Conservation (phyloP, 441 rosid genomes). For the Aleurites moluccanus region DNA sequence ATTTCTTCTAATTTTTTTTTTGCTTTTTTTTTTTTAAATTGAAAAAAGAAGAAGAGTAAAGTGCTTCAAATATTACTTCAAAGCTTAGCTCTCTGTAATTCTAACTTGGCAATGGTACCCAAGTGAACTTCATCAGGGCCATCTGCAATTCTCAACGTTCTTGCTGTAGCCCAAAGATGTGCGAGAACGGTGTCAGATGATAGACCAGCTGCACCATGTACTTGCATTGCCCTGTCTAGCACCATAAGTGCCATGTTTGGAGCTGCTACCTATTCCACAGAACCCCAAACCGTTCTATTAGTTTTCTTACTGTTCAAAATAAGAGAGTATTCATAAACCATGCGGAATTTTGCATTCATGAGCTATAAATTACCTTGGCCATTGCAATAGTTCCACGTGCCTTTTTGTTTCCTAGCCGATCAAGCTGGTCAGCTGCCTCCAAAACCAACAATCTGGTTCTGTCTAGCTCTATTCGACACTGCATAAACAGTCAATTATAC, state of each 20-base stretch:
- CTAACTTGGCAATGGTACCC: conserved; percentile 86
- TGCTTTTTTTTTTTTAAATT: not conserved
- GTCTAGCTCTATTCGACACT: conserved; percentile 90
- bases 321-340: not conserved
- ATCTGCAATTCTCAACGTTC: conserved; percentile 88
- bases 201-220: conserved; percentile 83
- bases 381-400: conserved; percentile 79
- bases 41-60: not conserved
- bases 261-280: conserved; percentile 70
- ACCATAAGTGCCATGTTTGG: conserved; percentile 92
- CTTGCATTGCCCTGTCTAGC: conserved; percentile 89
- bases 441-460: conserved; percentile 78
- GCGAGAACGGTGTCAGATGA: conserved; percentile 81
- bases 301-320: not conserved
- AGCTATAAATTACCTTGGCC: conserved; percentile 69
- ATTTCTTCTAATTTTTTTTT: too few species aligned
- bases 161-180: conserved; percentile 90
- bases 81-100: conserved; percentile 81
- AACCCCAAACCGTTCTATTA: not conserved
- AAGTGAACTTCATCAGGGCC: conserved; percentile 97
- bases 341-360: not conserved
- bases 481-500: conserved; percentile 21
- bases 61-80: conserved; percentile 20
- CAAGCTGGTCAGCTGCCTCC: conserved; percentile 94
- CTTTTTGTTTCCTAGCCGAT: conserved; percentile 81